A percentile compares a stretch with the other conserved stretches of the same genome.
phyloP scores from a whole-genome alignment of 2,329 filamentous ascomycete species.

The Fusarium neocosmosporiellum region DNA sequence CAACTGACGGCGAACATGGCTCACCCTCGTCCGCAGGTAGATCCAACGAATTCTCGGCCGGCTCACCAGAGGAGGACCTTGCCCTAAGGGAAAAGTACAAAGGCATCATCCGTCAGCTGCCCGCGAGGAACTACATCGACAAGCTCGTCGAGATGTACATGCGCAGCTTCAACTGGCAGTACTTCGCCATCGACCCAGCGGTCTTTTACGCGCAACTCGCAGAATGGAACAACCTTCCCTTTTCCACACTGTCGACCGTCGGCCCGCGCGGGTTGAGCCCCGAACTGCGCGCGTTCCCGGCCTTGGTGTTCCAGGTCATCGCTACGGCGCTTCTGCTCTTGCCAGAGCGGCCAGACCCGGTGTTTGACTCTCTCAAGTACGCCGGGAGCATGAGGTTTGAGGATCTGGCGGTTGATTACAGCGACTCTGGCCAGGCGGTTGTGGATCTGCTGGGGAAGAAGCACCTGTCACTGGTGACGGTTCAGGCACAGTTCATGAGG shows the following conservation, averaged over 20 bases:
- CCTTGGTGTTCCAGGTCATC: constrained; percentile 68
- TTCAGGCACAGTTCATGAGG: constrained; percentile 68
- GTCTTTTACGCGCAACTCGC: constrained; percentile 63
- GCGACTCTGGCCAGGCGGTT: constrained; percentile 66
- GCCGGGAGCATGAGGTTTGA: constrained; percentile 69
- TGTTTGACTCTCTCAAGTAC: constrained; percentile 68
- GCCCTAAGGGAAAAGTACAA: constrained; percentile 68
- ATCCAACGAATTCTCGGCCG: neutral
- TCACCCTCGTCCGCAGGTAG: neutral
- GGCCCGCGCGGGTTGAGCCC: constrained; percentile 63
- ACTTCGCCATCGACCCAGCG: constrained; percentile 65
- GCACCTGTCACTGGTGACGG: constrained; percentile 65
- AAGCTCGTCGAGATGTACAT: constrained; percentile 67
- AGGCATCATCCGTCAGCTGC: constrained; percentile 67
- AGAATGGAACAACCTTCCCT: constrained; percentile 66
- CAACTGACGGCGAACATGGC: constrained; percentile 45
- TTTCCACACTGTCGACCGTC: constrained; percentile 59
- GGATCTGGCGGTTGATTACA: constrained; percentile 70
- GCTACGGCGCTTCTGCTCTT: constrained; percentile 66
- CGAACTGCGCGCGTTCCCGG: constrained; percentile 67
- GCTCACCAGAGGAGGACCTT: constrained; percentile 44
- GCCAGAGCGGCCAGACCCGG: constrained; percentile 58
- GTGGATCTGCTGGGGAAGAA: constrained; percentile 67
- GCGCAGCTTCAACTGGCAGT: constrained; percentile 69
- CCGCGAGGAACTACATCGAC: constrained; percentile 65